Percentiles rank a stretch among this genome's conserved stretches.
These are phyloP conservation scores for Limtongia smithiae DNA, from an alignment of 805 yeast genomes.

Conservation along the genomic window DNA sequence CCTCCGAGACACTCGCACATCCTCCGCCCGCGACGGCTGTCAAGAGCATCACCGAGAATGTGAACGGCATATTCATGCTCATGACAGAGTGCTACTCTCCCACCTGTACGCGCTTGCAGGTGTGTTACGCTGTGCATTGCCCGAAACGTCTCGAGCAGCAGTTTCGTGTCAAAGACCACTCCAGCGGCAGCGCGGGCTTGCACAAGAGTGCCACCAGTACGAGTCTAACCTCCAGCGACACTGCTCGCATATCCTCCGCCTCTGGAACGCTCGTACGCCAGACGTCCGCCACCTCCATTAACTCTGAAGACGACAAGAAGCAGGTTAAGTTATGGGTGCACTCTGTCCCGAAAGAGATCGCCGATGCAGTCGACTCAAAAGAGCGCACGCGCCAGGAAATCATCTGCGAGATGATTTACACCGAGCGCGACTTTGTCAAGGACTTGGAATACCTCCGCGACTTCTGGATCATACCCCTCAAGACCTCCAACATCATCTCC, in stretches of 20 bases:
- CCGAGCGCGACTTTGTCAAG: slow-evolving; percentile 93
- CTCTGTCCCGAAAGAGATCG: slow-evolving; percentile 74
- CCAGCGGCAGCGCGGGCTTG: slow-evolving; percentile 2
- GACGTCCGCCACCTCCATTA: slow-evolving; percentile 14
- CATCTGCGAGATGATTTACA: slow-evolving; percentile 87
- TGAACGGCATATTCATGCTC: slow-evolving; percentile 86
- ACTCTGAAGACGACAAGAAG: slow-evolving; percentile 59
- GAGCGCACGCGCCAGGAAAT: slow-evolving; percentile 94
- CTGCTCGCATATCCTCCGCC: slow-evolving; percentile 49
- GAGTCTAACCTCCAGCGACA: not conserved
- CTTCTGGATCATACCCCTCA: slow-evolving; percentile 86
- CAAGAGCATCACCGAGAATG: slow-evolving; percentile 31
- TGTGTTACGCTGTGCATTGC: slow-evolving; percentile 94
- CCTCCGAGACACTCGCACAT: slow-evolving; percentile 9
- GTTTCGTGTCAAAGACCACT: slow-evolving; percentile 62
- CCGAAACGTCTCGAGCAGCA: slow-evolving; percentile 95
- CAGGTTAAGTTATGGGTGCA: slow-evolving; percentile 89
- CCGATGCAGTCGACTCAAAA: slow-evolving; percentile 72
- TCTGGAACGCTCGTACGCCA: slow-evolving; percentile 34
- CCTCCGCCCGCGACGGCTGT: slow-evolving; percentile 9
- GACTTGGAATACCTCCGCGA: slow-evolving; percentile 91
- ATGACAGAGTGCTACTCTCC: slow-evolving; percentile 95
- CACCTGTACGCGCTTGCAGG: slow-evolving; percentile 81
- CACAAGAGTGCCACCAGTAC: not conserved
- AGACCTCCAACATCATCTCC: slow-evolving; percentile 83